A percentile compares a stretch with the other conserved stretches of the same genome.
phyloP scores from a whole-genome alignment of 169 alveolate genomes.

The Plasmodium gallinaceum region DNA sequence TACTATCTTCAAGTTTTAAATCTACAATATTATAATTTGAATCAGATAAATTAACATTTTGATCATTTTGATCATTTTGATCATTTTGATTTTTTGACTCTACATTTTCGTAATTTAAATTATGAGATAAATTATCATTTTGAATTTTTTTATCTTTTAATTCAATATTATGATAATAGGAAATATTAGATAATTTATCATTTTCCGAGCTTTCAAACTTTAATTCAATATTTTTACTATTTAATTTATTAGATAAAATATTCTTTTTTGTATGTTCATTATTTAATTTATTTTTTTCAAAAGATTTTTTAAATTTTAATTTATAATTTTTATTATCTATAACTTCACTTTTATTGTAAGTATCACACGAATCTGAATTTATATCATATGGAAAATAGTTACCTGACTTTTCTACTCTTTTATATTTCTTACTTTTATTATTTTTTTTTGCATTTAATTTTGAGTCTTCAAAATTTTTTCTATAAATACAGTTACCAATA shows the following conservation, averaged over 20 bases:
- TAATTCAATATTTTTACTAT: not conserved
- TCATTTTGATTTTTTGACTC: not conserved
- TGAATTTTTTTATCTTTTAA: not conserved
- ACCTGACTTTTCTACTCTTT: not conserved
- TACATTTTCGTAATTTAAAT: not conserved
- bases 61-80: not conserved
- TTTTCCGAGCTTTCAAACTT: not conserved
- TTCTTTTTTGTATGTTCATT: not conserved
- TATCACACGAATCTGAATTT: not conserved
- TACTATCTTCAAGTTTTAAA: not conserved
- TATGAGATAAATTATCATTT: not conserved
- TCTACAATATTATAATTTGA: not conserved
- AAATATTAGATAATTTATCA: not conserved
- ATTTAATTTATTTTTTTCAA: not conserved
- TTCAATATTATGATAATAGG: not conserved
- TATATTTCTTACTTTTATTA: conserved; percentile 8
- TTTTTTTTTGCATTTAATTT: conserved; percentile 3
- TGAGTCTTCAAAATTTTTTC: conserved; percentile 14
- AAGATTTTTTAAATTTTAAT: conserved; percentile 1
- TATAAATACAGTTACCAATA: conserved; percentile 13
- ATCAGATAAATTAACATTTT: not conserved
- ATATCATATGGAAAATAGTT: not conserved
- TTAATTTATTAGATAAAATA: not conserved
- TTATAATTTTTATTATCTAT: not conserved
- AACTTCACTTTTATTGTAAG: not conserved